A percentile compares a stretch with the other conserved stretches of the same genome.
Evolutionary conservation across 768 basidiomycete species (phyloP).

Genomic region (Leccinum arenicola): DNA sequence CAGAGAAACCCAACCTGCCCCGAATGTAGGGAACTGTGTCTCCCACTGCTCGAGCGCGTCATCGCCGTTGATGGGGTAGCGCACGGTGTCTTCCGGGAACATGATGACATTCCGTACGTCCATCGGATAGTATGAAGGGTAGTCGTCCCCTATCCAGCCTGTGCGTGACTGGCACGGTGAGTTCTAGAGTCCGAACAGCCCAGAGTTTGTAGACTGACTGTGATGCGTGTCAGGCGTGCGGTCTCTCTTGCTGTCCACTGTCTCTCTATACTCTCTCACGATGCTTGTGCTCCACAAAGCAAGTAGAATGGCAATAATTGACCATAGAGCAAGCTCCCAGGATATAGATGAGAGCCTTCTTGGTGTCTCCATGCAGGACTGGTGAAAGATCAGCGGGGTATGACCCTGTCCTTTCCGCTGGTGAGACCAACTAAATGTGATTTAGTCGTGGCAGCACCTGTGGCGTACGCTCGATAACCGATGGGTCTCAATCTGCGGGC

Average conservation of each 20-base stretch:
- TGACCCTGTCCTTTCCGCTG: background rate
- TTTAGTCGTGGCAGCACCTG: constrained; percentile 1
- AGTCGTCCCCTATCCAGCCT: constrained; percentile 29
- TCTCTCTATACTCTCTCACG: background rate
- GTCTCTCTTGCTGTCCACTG: background rate
- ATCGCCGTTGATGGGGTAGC: constrained; percentile 24
- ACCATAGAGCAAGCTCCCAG: constrained; percentile 25
- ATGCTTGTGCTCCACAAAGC: constrained; percentile 21
- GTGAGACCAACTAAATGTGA: constrained; percentile 3
- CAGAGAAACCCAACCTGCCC: constrained; percentile 25
- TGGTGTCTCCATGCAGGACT: constrained; percentile 11
- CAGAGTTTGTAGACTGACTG: constrained; percentile 12
- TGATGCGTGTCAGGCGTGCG: constrained; percentile 6
- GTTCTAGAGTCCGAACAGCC: background rate
- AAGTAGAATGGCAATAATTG: constrained; percentile 15
- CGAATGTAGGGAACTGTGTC: constrained; percentile 20
- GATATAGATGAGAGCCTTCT: constrained; percentile 3
- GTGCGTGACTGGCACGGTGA: background rate
- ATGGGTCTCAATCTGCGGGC: constrained; percentile 1
- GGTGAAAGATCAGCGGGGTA: background rate
- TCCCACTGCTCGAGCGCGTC: constrained; percentile 22
- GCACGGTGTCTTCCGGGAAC: constrained; percentile 27
- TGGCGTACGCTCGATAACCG: background rate
- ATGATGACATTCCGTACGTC: constrained; percentile 19
- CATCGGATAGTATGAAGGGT: constrained; percentile 27